Base-by-base conservation (phyloP, 2,329 filamentous ascomycete genomes). In the Colletotrichum incanum region DNA sequence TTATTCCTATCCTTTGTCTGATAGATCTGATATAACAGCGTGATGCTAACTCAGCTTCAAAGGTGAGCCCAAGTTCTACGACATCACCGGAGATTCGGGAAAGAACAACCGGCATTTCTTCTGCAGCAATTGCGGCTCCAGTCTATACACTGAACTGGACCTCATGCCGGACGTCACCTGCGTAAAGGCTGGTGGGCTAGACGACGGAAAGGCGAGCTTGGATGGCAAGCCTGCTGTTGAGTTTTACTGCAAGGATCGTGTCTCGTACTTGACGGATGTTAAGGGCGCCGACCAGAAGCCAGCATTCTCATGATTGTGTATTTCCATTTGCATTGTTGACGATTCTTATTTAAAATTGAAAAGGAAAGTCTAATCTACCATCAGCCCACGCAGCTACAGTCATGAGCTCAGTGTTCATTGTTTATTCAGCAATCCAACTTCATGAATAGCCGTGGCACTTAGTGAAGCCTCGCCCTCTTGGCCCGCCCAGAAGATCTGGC, bases 41-140 rank as follows among this genome's bases (percentile, higher is more conserved):
- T 16, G 9, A 39, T 28, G 7, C 23, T 59, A 37, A 55, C 59
- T 20, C 14, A 20, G 14, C 6, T 1, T 12, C 9, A 41, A 50
- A 86, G 86, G 87, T 43, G 80, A 79, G 5, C 85, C 86, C 18
- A 87, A 84, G 73, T 75, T 81, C 39, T 89, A 83, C 76, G 86
- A 89, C 72, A 78, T 79, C 20, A 80, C 76, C 0, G 88, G 87
- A 4, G 83, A 77, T 45, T 86, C 85, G 0, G 88, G 88, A 39
- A 89, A 89, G 76, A 80, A 84, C 72, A 89, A 89, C 79, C 86
- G 84, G 74, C 87, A 89, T 76, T 88, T 84, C 80, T 90, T 90
- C 82, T 89, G 88, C 76, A 73, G 78, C 20, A 85, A 77, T 71
- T 90, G 88, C 75, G 88, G 88, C 23, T 86, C 83, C 1, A 81